Evolutionary conservation across 345 rosid species (phyloP), one percentile per base, ranked within the genome.

Genomic region (Zanthoxylum bungeanum): DNA sequence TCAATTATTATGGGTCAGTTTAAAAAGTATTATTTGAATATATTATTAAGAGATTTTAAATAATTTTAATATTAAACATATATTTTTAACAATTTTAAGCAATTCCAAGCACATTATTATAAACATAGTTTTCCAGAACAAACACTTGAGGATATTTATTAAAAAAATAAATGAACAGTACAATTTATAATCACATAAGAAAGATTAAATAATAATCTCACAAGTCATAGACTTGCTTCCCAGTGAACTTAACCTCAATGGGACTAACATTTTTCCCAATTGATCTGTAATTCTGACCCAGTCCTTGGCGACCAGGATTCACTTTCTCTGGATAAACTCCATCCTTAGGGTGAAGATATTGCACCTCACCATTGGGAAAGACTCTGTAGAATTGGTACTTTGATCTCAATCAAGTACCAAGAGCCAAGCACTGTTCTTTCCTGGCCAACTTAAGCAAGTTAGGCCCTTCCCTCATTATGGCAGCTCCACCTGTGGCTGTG

Each of bases 241-340:
- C 98, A 22, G 97, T 92, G 80, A 94, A 92, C 91, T 94, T 92
- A 49, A 94, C 95, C 85, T 94, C 97, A 68, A 90, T 86, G 21
- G 97, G 98, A 78, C 68, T 92, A 22, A 81, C 89, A 80, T 94
- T 92, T 84, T 92, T 90, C 28, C 98, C 97, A 64, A 94, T 92
- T 0, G 95, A 90, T 81, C 97, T 84, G 77, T 90, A 86, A 62
- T 92, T 94, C 78, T 0, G 76, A 9, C 97, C 98, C 14, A 94
- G 97, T 30, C 97, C 98, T 71, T 90, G 82, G 3, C 97, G 88
- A 24, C 98, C 97, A 0, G 88, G 80, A 78, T 90, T 94, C 56
- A 91, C 97, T 78, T 94, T 94, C 88, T 94, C 98, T 2, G 97
- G 97, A 64, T 94, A 94, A 60, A 94, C 97, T 0, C 98, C 97